These are phyloP conservation scores for Gracilariopsis chorda DNA, from an alignment of 23 red algal genomes.

Conservation along the genomic window DNA sequence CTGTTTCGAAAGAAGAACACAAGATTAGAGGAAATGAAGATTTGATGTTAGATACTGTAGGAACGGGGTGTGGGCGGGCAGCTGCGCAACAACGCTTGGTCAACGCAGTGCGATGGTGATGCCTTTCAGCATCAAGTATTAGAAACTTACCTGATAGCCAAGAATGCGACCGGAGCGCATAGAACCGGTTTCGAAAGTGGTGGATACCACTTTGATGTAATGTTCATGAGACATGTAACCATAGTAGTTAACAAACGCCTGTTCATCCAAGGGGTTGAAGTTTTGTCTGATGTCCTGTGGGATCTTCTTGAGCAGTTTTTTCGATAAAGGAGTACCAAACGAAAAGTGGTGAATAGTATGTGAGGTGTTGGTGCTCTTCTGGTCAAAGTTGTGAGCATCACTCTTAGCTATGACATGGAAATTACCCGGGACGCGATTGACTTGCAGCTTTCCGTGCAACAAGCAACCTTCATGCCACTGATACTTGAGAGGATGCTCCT, in stretches of 20 bases:
- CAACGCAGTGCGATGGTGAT: too few relatives aligned
- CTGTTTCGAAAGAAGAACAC: slow-evolving; percentile 1
- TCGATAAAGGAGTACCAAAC: slow-evolving; percentile 24
- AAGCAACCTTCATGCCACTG: slow-evolving; percentile 77
- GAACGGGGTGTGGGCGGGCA: not conserved
- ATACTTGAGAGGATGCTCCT: slow-evolving; percentile 50
- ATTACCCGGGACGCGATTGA: slow-evolving; percentile 72
- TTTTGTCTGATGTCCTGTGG: slow-evolving; percentile 41
- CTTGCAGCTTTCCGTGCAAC: slow-evolving; percentile 43
- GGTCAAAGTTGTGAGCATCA: slow-evolving; percentile 76
- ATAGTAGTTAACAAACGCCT: slow-evolving; percentile 47
- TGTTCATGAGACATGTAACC: slow-evolving; percentile 57
- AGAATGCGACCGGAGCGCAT: slow-evolving; percentile 17
- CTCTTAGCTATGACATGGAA: slow-evolving; percentile 81
- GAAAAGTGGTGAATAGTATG: slow-evolving; percentile 66
- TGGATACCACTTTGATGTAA: slow-evolving; percentile 76
- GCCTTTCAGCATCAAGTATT: too few relatives aligned
- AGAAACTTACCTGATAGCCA: slow-evolving; percentile 66
- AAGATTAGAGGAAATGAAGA: too few relatives aligned
- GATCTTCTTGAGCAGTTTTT: slow-evolving; percentile 14
- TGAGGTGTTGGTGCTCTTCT: slow-evolving; percentile 75
- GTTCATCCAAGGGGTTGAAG: slow-evolving; percentile 56
- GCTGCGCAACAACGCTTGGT: too few relatives aligned
- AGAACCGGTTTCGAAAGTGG: slow-evolving; percentile 61
- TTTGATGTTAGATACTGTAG: too few relatives aligned